phyloP scores from a whole-genome alignment of 371 early-diverging fungal genomes.

The Mucor piriformis region DNA sequence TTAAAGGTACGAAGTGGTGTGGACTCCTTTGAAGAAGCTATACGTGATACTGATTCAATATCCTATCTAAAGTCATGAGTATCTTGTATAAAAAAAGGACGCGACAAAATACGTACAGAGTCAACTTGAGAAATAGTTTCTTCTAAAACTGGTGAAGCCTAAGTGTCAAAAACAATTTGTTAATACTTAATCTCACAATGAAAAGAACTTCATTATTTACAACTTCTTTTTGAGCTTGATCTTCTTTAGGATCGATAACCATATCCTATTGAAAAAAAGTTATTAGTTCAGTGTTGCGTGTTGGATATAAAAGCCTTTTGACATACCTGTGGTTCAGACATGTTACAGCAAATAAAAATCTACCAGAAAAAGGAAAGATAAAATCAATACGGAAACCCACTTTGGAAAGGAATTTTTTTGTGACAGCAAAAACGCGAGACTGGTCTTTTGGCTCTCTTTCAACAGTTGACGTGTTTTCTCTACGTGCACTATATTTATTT shows the following conservation, averaged over 20 bases:
- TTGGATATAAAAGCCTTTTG: too few relatives aligned
- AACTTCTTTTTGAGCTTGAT: constrained; percentile 17
- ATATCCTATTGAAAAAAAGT: constrained; percentile 15
- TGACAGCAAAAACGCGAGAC: constrained; percentile 13
- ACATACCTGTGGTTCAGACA: constrained; percentile 13
- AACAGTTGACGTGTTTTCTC: neutral
- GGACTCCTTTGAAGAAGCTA: constrained; percentile 24
- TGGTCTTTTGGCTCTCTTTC: constrained; percentile 2
- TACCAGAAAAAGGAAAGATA: neutral
- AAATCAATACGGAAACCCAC: neutral
- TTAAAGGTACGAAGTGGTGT: constrained; percentile 28
- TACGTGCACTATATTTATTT: neutral
- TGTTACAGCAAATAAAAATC: neutral
- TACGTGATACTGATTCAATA: constrained; percentile 13
- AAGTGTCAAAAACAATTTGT: neutral
- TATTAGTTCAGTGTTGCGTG: too few relatives aligned
- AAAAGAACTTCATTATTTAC: constrained; percentile 1
- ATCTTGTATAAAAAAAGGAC: neutral
- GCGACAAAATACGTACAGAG: constrained; percentile 19
- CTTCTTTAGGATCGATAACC: constrained; percentile 16
- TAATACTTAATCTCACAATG: too few relatives aligned
- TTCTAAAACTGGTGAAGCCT: constrained; percentile 20
- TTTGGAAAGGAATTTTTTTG: constrained; percentile 1
- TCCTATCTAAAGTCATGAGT: constrained; percentile 6
- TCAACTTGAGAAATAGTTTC: constrained; percentile 20